Conservation (phyloP, 1,284 basidiomycete species). For the Ganoderma lingzhi region DNA sequence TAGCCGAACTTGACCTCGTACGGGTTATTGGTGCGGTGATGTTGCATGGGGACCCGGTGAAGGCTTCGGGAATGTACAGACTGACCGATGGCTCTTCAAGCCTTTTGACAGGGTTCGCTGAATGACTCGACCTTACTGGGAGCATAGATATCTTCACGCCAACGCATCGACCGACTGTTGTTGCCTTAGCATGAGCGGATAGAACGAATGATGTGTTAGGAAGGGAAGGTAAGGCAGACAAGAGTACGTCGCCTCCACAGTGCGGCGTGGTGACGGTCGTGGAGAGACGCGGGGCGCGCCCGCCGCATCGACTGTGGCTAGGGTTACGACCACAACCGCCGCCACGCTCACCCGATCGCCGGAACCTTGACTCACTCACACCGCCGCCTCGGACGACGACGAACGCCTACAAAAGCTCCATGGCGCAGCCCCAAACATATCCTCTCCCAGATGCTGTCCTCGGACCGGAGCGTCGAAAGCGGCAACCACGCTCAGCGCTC, state of each 20-base stretch:
- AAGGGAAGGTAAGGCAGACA: background rate
- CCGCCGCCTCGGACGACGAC: conserved; percentile 7
- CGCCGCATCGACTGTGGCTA: background rate
- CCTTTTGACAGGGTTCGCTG: background rate
- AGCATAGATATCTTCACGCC: background rate
- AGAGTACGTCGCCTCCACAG: conserved; percentile 3
- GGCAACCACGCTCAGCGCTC: conserved; percentile 21
- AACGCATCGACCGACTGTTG: background rate
- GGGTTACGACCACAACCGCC: conserved; percentile 1
- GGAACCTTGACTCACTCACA: conserved; percentile 5
- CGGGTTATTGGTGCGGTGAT: conserved; percentile 50
- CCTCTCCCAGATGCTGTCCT: background rate
- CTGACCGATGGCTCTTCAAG: background rate
- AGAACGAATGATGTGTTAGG: background rate
- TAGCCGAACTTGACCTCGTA: conserved; percentile 58
- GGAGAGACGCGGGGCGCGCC: conserved; percentile 11
- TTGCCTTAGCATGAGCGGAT: background rate
- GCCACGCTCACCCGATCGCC: background rate
- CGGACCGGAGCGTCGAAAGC: conserved; percentile 21
- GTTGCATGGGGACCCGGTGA: conserved; percentile 15
- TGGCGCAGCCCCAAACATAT: background rate
- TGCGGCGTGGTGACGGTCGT: conserved; percentile 25
- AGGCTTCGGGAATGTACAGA: conserved; percentile 3
- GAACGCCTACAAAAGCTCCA: conserved; percentile 1
- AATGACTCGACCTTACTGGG: conserved; percentile 12